Evolutionary conservation across 129 eudicot genomes (phyloP).

Genomic region (Silybum marianum): DNA sequence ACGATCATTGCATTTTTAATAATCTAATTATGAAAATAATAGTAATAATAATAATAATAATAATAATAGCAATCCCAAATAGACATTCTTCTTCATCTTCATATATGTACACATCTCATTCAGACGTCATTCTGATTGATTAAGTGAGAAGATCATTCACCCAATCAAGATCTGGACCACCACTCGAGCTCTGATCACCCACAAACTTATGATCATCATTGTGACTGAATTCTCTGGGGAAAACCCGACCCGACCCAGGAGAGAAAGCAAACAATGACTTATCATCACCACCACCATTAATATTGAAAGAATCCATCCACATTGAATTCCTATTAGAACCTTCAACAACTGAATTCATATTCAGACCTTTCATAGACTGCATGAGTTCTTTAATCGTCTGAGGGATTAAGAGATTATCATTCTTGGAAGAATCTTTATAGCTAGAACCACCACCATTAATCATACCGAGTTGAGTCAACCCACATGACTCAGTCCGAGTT

Average conservation of each 20-base stretch:
- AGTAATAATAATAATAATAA: neutral
- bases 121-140: neutral
- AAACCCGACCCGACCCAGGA: constrained; percentile 39
- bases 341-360: constrained; percentile 16
- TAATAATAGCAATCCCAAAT: constrained; percentile 1
- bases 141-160: constrained; percentile 79
- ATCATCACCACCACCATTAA: constrained; percentile 32
- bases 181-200: constrained; percentile 23
- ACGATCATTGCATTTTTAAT: neutral
- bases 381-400: constrained; percentile 47
- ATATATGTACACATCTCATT: constrained; percentile 8
- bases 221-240: neutral
- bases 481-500: constrained; percentile 24
- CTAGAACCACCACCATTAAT: constrained; percentile 14
- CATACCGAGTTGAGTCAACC: neutral
- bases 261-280: constrained; percentile 48
- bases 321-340: constrained; percentile 17
- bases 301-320: constrained; percentile 54
- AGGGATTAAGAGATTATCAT: constrained; percentile 47
- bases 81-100: neutral
- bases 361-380: constrained; percentile 53
- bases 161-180: constrained; percentile 84
- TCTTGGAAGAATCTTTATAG: constrained; percentile 47
- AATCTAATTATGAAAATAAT: neutral
- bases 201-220: constrained; percentile 33